phyloP scores from a whole-genome alignment of 2,329 filamentous ascomycete genomes.

The Emmonsia crescens region DNA sequence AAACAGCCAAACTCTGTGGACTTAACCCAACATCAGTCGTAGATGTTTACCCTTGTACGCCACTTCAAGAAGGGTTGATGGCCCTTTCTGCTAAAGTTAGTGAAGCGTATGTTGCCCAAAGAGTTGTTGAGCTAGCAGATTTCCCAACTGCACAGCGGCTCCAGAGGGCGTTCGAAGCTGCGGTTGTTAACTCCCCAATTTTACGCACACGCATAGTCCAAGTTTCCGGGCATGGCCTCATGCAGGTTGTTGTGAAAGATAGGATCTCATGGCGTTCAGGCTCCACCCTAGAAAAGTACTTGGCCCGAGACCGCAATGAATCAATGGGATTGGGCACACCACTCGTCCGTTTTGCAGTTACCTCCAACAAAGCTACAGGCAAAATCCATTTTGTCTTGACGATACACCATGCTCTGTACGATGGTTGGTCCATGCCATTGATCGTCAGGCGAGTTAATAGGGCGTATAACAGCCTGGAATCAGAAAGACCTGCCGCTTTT shows the following conservation, averaged over 20 bases:
- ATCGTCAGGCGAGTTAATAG: conserved; percentile 23
- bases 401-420: conserved; percentile 32
- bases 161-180: conserved; percentile 28
- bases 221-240: conserved; percentile 11
- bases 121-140: conserved; percentile 20
- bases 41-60: conserved; percentile 24
- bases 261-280: conserved; percentile 15
- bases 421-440: conserved; percentile 28
- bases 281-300: conserved; percentile 12
- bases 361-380: conserved; percentile 5
- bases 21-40: conserved; percentile 15
- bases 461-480: conserved; percentile 14
- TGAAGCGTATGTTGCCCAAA: conserved; percentile 32
- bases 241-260: conserved; percentile 19
- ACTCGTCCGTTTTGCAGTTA: conserved; percentile 16
- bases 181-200: conserved; percentile 26
- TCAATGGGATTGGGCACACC: conserved; percentile 16
- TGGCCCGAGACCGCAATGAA: conserved; percentile 10
- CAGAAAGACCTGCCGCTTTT: conserved; percentile 23
- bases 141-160: conserved; percentile 21
- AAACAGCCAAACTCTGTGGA: conserved; percentile 11
- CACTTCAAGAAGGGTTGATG: conserved; percentile 33
- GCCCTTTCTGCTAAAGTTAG: conserved; percentile 28
- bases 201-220: conserved; percentile 31
- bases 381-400: conserved; percentile 21